A percentile compares a stretch with the other conserved stretches of the same genome.
These are phyloP conservation scores for Pistacia atlantica DNA, from an alignment of 345 rosid species.

Conservation along the genomic window DNA sequence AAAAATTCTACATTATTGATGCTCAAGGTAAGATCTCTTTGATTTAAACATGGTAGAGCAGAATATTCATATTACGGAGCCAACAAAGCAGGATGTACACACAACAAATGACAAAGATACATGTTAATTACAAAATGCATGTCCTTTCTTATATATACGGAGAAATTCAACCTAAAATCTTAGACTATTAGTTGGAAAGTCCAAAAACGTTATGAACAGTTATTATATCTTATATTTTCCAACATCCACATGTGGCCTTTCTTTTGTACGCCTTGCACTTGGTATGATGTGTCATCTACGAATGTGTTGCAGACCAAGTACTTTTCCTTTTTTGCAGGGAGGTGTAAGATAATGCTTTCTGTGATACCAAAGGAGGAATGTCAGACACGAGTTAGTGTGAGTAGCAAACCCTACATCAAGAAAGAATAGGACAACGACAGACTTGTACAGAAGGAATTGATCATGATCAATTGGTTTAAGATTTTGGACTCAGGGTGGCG, in stretches of 20 bases:
- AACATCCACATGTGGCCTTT: neutral
- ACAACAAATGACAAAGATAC: neutral
- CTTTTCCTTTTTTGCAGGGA: no score
- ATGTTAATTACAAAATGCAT: neutral
- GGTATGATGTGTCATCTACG: neutral
- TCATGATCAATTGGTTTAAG: neutral
- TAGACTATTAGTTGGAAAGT: no score
- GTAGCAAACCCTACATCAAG: neutral
- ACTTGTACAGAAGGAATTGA: neutral
- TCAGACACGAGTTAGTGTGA: neutral
- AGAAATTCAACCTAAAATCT: neutral
- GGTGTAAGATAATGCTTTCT: no score
- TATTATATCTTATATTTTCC: no score
- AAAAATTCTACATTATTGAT: neutral
- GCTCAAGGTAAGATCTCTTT: slow-evolving; percentile 1
- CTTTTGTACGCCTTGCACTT: neutral
- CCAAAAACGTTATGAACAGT: no score
- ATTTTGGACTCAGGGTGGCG: neutral
- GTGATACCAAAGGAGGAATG: neutral
- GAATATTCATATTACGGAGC: neutral
- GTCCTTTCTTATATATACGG: no score
- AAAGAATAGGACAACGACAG: neutral
- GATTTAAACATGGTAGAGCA: neutral
- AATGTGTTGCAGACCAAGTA: neutral
- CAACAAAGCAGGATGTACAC: neutral